Percentiles rank a stretch among this genome's conserved stretches.
phyloP scores from a whole-genome alignment of 73 alveolate species.

The Effrenium voratum region DNA sequence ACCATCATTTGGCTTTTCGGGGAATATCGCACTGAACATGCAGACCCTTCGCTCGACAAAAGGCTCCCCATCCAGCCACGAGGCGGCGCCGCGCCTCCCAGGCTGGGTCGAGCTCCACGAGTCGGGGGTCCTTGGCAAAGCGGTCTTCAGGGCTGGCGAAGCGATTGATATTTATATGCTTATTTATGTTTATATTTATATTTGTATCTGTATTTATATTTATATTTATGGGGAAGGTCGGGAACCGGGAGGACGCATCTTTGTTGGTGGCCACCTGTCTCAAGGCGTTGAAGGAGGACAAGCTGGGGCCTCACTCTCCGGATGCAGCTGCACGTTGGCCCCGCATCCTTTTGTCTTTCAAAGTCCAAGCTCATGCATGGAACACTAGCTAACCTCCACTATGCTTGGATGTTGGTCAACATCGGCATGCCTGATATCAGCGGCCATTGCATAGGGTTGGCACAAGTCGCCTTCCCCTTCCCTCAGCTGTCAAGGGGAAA shows the following conservation, averaged over 20 bases:
- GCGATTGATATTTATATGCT: background rate
- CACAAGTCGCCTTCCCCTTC: too few species aligned
- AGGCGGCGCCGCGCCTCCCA: conserved; percentile 57
- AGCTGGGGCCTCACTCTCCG: too few species aligned
- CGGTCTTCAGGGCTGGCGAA: background rate
- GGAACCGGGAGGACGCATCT: background rate
- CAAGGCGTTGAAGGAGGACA: background rate
- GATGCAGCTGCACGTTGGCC: too few species aligned
- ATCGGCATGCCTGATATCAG: too few species aligned
- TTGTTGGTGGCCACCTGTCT: background rate
- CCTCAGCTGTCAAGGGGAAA: too few species aligned
- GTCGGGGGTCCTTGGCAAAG: conserved; percentile 7
- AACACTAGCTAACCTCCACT: too few species aligned
- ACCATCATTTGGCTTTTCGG: too few species aligned
- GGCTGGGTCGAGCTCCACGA: conserved; percentile 39
- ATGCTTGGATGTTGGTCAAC: too few species aligned
- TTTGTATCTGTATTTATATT: background rate
- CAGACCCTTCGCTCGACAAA: background rate
- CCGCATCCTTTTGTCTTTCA: too few species aligned
- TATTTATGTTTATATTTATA: background rate
- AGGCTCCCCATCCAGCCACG: background rate
- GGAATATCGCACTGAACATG: too few species aligned
- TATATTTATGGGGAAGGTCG: background rate
- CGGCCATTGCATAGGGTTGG: too few species aligned
- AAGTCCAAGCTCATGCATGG: too few species aligned